These are phyloP conservation scores for Tolypocladium ophioglossoides DNA, from an alignment of 2,329 filamentous ascomycete species.

Conservation along the genomic window DNA sequence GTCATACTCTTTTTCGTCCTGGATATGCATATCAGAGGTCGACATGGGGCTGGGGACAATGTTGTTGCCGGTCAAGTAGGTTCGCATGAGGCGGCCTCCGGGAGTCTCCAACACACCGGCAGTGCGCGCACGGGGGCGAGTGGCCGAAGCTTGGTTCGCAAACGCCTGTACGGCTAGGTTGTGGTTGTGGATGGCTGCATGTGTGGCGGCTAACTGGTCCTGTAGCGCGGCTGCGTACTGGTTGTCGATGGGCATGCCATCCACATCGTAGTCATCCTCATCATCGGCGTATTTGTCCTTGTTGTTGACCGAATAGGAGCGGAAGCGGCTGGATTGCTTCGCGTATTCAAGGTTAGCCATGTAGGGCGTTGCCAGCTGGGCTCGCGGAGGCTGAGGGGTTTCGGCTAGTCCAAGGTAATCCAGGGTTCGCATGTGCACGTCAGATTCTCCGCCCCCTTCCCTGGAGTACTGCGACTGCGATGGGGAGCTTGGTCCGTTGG, in stretches of 20 bases:
- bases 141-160: constrained; percentile 71
- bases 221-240: constrained; percentile 52
- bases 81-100: constrained; percentile 52
- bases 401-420: constrained; percentile 94
- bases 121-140: constrained; percentile 78
- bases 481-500: constrained; percentile 82
- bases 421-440: constrained; percentile 80
- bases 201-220: constrained; percentile 52
- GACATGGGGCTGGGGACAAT: constrained; percentile 65
- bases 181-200: constrained; percentile 73
- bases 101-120: constrained; percentile 83
- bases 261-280: constrained; percentile 62
- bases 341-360: constrained; percentile 67
- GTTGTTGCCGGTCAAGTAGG: constrained; percentile 63
- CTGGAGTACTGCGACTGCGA: constrained; percentile 77
- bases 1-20: constrained; percentile 69
- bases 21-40: constrained; percentile 61
- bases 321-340: constrained; percentile 75
- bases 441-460: constrained; percentile 74
- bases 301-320: constrained; percentile 97
- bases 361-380: constrained; percentile 64
- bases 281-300: constrained; percentile 94
- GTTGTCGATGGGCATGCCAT: constrained; percentile 38
- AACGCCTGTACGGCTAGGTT: constrained; percentile 91
- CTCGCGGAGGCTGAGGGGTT: constrained; percentile 71